A percentile compares a stretch with the other conserved stretches of the same genome.
These are phyloP conservation scores for Lachancea meyersii DNA, from an alignment of 805 yeast genomes.

Conservation along the genomic window DNA sequence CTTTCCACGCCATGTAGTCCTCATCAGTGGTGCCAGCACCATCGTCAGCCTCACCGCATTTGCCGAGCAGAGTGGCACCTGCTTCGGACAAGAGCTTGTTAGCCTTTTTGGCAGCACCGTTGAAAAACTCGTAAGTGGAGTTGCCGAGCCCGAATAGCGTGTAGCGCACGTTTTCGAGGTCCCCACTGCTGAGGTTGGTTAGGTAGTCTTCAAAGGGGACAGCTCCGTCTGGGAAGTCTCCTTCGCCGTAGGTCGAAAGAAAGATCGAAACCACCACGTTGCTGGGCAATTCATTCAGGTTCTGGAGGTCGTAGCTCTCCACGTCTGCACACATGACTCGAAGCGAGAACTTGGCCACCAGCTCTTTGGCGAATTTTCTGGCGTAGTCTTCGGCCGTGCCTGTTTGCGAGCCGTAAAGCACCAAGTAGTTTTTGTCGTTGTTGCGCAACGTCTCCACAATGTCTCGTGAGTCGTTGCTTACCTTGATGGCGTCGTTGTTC, in stretches of 20 bases:
- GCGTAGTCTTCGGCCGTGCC: constrained; percentile 99
- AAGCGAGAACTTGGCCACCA: constrained; percentile 72
- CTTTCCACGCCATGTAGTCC: constrained; percentile 92
- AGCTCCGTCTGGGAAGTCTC: constrained; percentile 97
- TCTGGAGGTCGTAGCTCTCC: constrained; percentile 82
- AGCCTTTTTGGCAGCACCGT: constrained; percentile 68
- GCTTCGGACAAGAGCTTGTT: constrained; percentile 47
- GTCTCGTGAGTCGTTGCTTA: constrained; percentile 47
- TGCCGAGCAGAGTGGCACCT: constrained; percentile 69
- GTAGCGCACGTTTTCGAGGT: constrained; percentile 53
- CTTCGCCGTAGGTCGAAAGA: constrained; percentile 95
- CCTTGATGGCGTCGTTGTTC: constrained; percentile 34
- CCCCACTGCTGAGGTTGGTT: constrained; percentile 47
- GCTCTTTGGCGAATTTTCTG: constrained; percentile 81
- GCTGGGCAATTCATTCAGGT: constrained; percentile 55
- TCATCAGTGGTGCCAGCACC: constrained; percentile 94
- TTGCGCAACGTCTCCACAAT: constrained; percentile 49
- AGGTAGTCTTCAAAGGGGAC: constrained; percentile 66
- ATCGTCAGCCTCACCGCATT: constrained; percentile 90
- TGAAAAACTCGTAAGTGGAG: constrained; percentile 87
- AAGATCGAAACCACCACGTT: constrained; percentile 64
- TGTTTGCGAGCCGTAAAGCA: constrained; percentile 92
- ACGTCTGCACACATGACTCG: constrained; percentile 81
- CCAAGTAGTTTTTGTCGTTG: constrained; percentile 67
- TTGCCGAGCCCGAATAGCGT: constrained; percentile 91